Base-by-base conservation (phyloP, 2,329 filamentous ascomycete genomes). In the Capronia coronata region DNA sequence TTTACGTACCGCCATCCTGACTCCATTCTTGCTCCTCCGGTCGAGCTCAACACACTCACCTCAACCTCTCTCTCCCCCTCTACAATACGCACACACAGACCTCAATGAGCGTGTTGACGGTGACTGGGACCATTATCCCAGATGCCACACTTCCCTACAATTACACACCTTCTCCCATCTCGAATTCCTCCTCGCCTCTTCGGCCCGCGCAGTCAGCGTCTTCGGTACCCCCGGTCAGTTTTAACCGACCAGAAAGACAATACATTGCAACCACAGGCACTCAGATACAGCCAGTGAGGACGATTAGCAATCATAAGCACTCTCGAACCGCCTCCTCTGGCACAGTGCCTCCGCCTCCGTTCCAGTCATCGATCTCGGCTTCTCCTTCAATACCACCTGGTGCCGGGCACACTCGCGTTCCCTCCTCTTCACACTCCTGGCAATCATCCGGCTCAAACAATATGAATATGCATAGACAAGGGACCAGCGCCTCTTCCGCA, bases 71-170 rank as follows among this genome's bases (percentile, higher is more conserved):
- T 11, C 7, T 19, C 14, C 19, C 14, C 16, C 8, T 16, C 11
- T 34, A 16, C 14, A 19, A 5, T 6, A 37, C n/a, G 7, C 34
- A 37, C 21, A 43, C 40, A 40, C 38, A 35, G 19, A 21, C 32
- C 48, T 52, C 46, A 29, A 60, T 60, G 58, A 58, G 55, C 51
- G 58, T 60, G 22, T 46, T 60, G 48, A 59, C 56, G 34, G 54
- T 60, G 45, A 46, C 56, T 56, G 51, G 54, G 51, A 55, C 56
- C 22, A 50, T n/a, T 22, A 54, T 60, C 49, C 56, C 53, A 49
- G 56, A 57, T 46, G 56, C 54, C 25, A 51, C 49, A 3, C 47
- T 58, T 16, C 41, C 55, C 25, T 54, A 52, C 51, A 35, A 46
- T 44, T 51, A 56, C 43, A 45, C 48, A 45, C 35, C 19, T 27